A percentile compares a stretch with the other conserved stretches of the same genome.
Evolutionary conservation across 495 filamentous ascomycete species (phyloP).

Genomic region (Tuber brumale): DNA sequence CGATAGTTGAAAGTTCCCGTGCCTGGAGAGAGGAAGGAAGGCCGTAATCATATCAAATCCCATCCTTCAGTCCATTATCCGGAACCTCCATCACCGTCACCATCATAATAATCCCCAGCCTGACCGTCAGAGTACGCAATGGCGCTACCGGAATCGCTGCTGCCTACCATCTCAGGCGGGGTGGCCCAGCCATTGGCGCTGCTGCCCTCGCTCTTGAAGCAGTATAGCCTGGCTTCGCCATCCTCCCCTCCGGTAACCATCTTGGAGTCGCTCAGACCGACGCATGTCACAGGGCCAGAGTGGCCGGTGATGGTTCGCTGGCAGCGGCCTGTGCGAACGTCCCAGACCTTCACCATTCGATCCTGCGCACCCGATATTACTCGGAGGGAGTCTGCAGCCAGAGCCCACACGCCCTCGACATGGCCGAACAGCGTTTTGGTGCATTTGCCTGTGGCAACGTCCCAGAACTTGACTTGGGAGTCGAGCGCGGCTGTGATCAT

Average conservation of each 20-base stretch:
- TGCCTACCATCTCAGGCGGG: slow-evolving; percentile 36
- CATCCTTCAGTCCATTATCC: background rate
- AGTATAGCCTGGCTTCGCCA: slow-evolving; percentile 79
- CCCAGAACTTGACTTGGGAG: slow-evolving; percentile 87
- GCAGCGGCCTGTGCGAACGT: slow-evolving; percentile 80
- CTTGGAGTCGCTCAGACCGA: slow-evolving; percentile 78
- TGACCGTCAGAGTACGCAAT: slow-evolving; percentile 18
- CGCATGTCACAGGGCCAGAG: slow-evolving; percentile 80
- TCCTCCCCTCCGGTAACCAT: slow-evolving; percentile 91
- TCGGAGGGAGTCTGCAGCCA: slow-evolving; percentile 84
- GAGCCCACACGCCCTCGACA: slow-evolving; percentile 89
- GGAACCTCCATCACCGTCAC: background rate
- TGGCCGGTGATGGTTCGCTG: slow-evolving; percentile 88
- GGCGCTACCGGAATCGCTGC: slow-evolving; percentile 25
- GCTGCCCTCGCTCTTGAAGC: slow-evolving; percentile 57
- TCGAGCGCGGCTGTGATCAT: slow-evolving; percentile 90
- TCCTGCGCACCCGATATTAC: slow-evolving; percentile 87
- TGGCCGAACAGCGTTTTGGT: slow-evolving; percentile 93
- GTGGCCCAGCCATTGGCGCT: slow-evolving; percentile 33
- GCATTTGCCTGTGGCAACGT: slow-evolving; percentile 71
- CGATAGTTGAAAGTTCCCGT: background rate
- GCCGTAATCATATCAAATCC: background rate
- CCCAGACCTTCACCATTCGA: slow-evolving; percentile 95
- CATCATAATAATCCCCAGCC: slow-evolving; percentile 19
- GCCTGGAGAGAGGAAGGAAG: background rate